phyloP scores from a whole-genome alignment of 2,329 filamentous ascomycete genomes.

The Alternaria solani region DNA sequence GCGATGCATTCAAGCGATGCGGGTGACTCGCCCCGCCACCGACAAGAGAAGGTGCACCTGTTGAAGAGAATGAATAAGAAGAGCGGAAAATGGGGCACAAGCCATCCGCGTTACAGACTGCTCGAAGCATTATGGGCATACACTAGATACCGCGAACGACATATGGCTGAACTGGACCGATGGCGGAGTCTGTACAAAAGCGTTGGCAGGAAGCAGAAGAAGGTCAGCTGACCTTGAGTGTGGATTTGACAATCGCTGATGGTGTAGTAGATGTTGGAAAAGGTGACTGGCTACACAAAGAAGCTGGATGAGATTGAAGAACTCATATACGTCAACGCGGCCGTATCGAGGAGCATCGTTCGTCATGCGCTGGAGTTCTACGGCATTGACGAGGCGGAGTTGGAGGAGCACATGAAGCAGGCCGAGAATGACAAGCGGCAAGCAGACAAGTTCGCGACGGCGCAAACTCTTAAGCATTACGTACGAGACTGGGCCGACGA shows the following conservation, averaged over 20 bases:
- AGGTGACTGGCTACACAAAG: conserved; percentile 29
- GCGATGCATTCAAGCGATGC: conserved; percentile 14
- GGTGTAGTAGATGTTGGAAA: conserved; percentile 25
- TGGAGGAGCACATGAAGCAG: conserved; percentile 55
- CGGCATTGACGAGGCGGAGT: conserved; percentile 54
- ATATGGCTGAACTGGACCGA: conserved; percentile 30
- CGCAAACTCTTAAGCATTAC: conserved; percentile 65
- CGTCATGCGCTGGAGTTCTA: conserved; percentile 59
- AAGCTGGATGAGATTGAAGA: conserved; percentile 58
- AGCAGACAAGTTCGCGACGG: conserved; percentile 59
- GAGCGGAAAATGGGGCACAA: conserved; percentile 27
- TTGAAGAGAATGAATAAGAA: conserved; percentile 28
- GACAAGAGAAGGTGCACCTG: conserved; percentile 31
- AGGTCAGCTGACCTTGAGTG: conserved; percentile 7
- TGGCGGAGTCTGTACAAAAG: conserved; percentile 36
- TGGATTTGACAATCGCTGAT: background rate
- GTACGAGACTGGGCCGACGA: conserved; percentile 65
- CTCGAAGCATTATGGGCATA: conserved; percentile 32
- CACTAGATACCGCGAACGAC: conserved; percentile 27
- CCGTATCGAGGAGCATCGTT: conserved; percentile 59
- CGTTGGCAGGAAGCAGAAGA: conserved; percentile 34
- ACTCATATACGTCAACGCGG: conserved; percentile 57
- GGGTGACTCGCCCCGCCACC: conserved; percentile 19
- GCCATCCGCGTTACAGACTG: conserved; percentile 31
- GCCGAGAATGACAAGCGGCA: conserved; percentile 44